Base-by-base conservation (phyloP, 1,284 basidiomycete species). In the Singerocomus inundabilis region DNA sequence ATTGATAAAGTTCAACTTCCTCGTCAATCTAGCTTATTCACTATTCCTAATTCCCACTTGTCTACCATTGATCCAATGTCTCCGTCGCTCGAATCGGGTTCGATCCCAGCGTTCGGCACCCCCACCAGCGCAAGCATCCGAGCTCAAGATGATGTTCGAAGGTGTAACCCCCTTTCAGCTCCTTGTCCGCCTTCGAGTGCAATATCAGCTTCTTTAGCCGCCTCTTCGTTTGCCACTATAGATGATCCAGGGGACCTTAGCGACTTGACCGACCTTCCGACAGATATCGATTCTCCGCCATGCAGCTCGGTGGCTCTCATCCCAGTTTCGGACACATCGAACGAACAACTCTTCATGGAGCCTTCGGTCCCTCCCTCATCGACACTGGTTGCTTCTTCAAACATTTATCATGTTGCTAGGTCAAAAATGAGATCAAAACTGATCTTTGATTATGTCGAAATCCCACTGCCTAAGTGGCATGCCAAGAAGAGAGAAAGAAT, bases 181-280 rank as follows among this genome's bases (percentile, higher is more conserved):
- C 44, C 16, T 25, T 32, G 30, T 31, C 52, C 45, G n/a, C 34
- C 48, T 43, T 11, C 25, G n/a, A 30, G 30, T 18, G n/a, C 24
- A 3, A 37, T 13, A 24, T 44, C 43, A 15, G 31, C 37, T 30
- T 16, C n/a, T 38, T 21, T 28, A 8, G 13, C 21, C 26, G 16
- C 25, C 26, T 41, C 44, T 49, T 39, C 36, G 15, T 46, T 12
- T 18, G 10, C 24, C n/a, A 5, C 8, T 25, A 9, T 21, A 18
- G 60, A 63, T 25, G 53, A 63, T 38, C 11, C 40, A 1, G 60
- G 42, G 11, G 42, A 51, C 29, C 51, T 62, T 21, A 68, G 63
- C 30, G 63, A 63, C 15, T 46, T 64, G 45, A 67, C 66, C 6
- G 63, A 68, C 28, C 62, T 68, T 24, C 45, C 57, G 37, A 56